Base-by-base conservation (phyloP, 345 rosid species). In the Clausena lansium region DNA sequence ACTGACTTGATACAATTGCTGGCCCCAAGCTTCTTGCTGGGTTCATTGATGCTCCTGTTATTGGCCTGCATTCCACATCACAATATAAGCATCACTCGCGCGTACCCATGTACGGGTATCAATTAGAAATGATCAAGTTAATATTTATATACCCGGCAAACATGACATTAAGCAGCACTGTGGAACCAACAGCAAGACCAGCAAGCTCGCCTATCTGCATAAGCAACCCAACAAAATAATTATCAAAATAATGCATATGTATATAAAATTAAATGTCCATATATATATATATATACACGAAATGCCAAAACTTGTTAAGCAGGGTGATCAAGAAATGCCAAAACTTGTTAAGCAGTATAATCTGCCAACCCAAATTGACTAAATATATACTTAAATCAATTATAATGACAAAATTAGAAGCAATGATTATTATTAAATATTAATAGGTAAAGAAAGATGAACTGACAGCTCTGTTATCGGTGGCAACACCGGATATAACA, bases 1-100 rank as follows among this genome's bases (percentile, higher is more conserved):
- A 93, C 47, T 89, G 70, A 28, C 64, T 73, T 0, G 81, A 93
- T 2, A 88, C 94, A 5, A 95, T 81, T 65, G 98, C 99, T 0
- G 98, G 98, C 57, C 99, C 99, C 83, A 93, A 82, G 81, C 92
- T 92, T 77, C 99, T 84, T 78, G 93, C 95, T 30, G 97, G 97
- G 71, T 93, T 93, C 97, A 93, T 93, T 7, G 97, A 93, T 39
- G 97, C 97, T 74, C 97, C 97, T 20, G 97, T 84, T 6, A 93
- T 83, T 60, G 97, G 89, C 82, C 95, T 93, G 83, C 36, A n/a
- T 0, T 52, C 22, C 20, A 52, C 57, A 17, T 4, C 22, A 52
- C 7, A 52, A 22, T 52, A 5, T 17, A 52, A 17, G 57, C 22
- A 52, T 52, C 57, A 52, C 22, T 52, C 57, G 2, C 57, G 8